Evolutionary conservation across 2,329 filamentous ascomycete genomes (phyloP).

Genomic region (Epichloe amarillans): DNA sequence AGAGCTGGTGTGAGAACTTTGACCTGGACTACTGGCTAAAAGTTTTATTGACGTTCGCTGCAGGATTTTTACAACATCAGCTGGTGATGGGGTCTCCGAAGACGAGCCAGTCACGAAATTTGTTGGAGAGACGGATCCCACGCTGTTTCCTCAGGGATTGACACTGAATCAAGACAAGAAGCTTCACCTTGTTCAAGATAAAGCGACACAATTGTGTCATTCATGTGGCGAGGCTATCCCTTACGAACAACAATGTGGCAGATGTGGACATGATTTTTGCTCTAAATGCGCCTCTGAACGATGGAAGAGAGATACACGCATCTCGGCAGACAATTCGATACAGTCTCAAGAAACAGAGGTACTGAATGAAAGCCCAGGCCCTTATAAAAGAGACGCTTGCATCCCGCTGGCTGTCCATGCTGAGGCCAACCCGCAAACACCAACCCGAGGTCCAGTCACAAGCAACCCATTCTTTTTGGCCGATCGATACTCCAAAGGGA

Average conservation of each 20-base stretch:
- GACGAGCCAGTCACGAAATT: constrained; percentile 17
- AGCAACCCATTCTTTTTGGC: constrained; percentile 21
- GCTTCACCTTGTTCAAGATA: constrained; percentile 10
- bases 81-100: neutral
- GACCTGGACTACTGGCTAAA: neutral
- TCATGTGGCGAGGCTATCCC: constrained; percentile 31
- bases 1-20: neutral
- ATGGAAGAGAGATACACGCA: neutral
- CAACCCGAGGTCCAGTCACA: constrained; percentile 9
- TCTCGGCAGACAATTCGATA: neutral
- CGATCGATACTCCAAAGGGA: constrained; percentile 13
- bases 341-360: neutral
- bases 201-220: constrained; percentile 31
- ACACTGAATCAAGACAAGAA: constrained; percentile 23
- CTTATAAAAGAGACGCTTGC: too few relatives aligned
- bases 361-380: neutral
- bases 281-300: constrained; percentile 29
- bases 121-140: constrained; percentile 16
- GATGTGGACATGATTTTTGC: constrained; percentile 39
- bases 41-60: neutral
- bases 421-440: neutral
- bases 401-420: too few relatives aligned
- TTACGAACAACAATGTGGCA: constrained; percentile 26
- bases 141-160: constrained; percentile 29
- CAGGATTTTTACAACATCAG: neutral